These are phyloP conservation scores for Polygonum aviculare DNA, from an alignment of 148 eudicot genomes.

Conservation along the genomic window DNA sequence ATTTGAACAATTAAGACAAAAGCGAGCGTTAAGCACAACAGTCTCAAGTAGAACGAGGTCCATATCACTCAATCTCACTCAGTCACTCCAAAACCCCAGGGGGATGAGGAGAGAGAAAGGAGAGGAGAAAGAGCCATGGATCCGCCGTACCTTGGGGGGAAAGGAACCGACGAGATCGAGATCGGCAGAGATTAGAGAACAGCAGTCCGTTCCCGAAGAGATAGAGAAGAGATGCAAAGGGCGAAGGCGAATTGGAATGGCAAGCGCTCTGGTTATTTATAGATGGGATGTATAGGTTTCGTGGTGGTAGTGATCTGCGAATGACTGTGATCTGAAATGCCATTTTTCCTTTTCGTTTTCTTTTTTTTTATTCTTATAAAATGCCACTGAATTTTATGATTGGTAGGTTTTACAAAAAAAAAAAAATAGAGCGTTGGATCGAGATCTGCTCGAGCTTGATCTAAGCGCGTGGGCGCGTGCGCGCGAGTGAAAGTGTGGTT, in stretches of 20 bases:
- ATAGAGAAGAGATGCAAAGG: not conserved
- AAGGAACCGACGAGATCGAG: not conserved
- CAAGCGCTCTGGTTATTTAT: not conserved
- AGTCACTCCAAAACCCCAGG: not conserved
- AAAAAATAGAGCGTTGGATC: not conserved
- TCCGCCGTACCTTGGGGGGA: constrained; percentile 1
- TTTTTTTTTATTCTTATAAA: not conserved
- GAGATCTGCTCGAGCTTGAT: constrained; percentile 1
- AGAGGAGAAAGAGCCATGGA: not conserved
- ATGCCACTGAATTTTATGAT: constrained; percentile 3
- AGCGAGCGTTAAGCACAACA: not conserved
- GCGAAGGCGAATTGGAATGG: constrained; percentile 10
- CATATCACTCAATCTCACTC: not conserved
- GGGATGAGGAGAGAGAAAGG: not conserved
- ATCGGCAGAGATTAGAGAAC: not conserved
- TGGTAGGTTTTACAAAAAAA: not conserved
- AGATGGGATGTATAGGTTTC: not conserved
- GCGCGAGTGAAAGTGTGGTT: not conserved
- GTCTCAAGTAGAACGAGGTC: not conserved
- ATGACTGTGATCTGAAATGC: not conserved
- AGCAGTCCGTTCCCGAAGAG: constrained; percentile 3
- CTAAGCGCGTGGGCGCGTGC: constrained; percentile 2
- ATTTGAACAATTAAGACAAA: not conserved
- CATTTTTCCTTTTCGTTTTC: not conserved
- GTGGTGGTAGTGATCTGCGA: not conserved